phyloP scores from a whole-genome alignment of 2,329 filamentous ascomycete genomes.

The Coniochaeta hoffmannii region DNA sequence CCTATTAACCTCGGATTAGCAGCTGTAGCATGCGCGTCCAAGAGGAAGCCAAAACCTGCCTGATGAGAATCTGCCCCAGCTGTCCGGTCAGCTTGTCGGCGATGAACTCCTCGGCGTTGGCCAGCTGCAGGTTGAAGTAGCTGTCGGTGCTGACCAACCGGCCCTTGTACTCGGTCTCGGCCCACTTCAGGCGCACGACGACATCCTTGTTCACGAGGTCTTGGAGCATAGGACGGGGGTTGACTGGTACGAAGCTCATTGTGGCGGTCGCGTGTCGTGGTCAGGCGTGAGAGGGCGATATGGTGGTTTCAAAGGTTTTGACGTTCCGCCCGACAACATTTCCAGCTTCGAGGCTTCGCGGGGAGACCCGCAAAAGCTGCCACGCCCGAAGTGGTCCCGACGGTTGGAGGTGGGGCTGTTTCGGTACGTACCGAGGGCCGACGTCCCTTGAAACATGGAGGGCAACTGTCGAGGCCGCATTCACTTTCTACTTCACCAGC shows the following conservation, averaged over 20 bases:
- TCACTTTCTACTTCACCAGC: not conserved
- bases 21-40: not conserved
- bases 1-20: constrained; percentile 9
- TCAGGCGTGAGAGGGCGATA: not conserved
- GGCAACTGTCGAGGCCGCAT: not conserved
- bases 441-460: not conserved
- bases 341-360: not conserved
- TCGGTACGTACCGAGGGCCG: not conserved
- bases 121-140: constrained; percentile 98
- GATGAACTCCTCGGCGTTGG: constrained; percentile 86
- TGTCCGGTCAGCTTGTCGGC: constrained; percentile 77
- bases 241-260: constrained; percentile 71
- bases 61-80: constrained; percentile 85
- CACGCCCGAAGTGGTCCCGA: not conserved
- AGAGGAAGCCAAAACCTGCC: constrained; percentile 42
- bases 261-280: not conserved
- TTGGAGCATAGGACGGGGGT: constrained; percentile 95
- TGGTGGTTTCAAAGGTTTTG: not conserved
- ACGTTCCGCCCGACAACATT: not conserved
- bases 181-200: constrained; percentile 93
- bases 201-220: constrained; percentile 89
- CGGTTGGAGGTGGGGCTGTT: not conserved
- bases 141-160: constrained; percentile 82
- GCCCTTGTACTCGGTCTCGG: constrained; percentile 95
- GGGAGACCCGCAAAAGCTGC: not conserved